Evolutionary conservation across 768 basidiomycete species (phyloP).

Genomic region (Saitozyma podzolica): DNA sequence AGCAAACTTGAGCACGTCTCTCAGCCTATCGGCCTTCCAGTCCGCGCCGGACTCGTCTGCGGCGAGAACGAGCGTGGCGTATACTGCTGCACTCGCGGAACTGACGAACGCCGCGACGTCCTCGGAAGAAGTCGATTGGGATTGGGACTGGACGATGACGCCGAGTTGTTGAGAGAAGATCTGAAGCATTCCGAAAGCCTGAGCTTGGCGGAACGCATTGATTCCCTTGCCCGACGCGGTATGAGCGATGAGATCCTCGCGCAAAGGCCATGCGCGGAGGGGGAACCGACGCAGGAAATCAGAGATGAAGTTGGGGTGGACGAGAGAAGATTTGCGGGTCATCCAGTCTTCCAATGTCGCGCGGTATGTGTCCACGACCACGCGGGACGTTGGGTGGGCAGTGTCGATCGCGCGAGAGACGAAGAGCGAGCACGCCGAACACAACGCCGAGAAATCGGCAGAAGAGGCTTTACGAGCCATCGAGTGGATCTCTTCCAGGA

Average conservation of each 20-base stretch:
- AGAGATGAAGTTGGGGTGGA: constrained; percentile 72
- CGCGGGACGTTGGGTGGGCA: constrained; percentile 10
- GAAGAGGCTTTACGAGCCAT: constrained; percentile 69
- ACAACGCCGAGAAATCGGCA: constrained; percentile 63
- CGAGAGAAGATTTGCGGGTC: constrained; percentile 73
- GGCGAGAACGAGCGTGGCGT: constrained; percentile 60
- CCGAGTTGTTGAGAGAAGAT: constrained; percentile 63
- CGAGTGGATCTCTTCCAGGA: constrained; percentile 67
- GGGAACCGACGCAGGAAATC: constrained; percentile 73
- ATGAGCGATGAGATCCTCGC: constrained; percentile 62
- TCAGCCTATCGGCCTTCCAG: constrained; percentile 67
- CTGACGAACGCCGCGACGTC: constrained; percentile 63
- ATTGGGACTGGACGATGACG: constrained; percentile 48
- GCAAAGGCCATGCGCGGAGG: constrained; percentile 65
- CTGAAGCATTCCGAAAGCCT: constrained; percentile 72
- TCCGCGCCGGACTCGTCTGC: constrained; percentile 48
- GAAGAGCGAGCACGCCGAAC: constrained; percentile 72
- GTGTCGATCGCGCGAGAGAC: constrained; percentile 60
- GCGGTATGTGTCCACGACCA: constrained; percentile 62
- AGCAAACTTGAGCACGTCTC: constrained; percentile 74
- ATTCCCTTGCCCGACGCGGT: constrained; percentile 58
- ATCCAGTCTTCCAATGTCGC: constrained; percentile 72
- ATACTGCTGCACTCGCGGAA: constrained; percentile 55
- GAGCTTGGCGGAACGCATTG: constrained; percentile 74
- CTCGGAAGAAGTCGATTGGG: constrained; percentile 35